Base-by-base conservation (phyloP, 257 asterid species). In the Apocynum venetum region DNA sequence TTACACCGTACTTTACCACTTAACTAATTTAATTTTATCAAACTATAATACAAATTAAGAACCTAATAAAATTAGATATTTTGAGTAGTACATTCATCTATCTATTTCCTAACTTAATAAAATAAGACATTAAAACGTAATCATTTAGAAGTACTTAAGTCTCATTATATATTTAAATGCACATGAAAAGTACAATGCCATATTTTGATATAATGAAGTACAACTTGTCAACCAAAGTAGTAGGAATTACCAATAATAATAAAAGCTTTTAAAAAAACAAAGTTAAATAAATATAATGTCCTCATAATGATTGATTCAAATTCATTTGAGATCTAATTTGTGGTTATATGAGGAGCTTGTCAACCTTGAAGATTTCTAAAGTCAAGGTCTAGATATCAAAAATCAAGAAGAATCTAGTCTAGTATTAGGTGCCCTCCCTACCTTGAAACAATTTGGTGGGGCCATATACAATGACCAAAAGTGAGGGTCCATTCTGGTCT, bases 311-410 rank as follows among this genome's bases (percentile, higher is more conserved):
- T 64, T 35, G 8, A 64, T 64, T 12, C 4, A 38, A 64, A 3
- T 36, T 63, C 35, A 25, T 63, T 64, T 36, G 70, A 35, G n/a
- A 35, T 64, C 2, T 35, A 6, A 38, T 15, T 6, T 56, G 36
- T 41, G 68, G 49, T 52, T 12, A 41, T 20, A 41, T 73, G 52
- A 40, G n/a, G 52, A 40, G n/a, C 2, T 35, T 40, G 65, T 71
- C 76, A 64, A 71, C 53, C 19, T 31, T 9, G 64, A 63, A 43
- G 71, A 63, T 25, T 52, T 76, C 25, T 35, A 43, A 80, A 68
- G 83, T 74, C 79, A 80, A 57, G 70, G 80, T 71, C 84, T 52
- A 71, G 49, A 63, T 61, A 47, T 65, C 59, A n/a, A 55, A 59
- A 19, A 46, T 41, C 44, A 77, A 49, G 66, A 66, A 63, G 80